Base-by-base conservation (phyloP, 1,284 basidiomycete species). In the Mycosarcoma maydis region DNA sequence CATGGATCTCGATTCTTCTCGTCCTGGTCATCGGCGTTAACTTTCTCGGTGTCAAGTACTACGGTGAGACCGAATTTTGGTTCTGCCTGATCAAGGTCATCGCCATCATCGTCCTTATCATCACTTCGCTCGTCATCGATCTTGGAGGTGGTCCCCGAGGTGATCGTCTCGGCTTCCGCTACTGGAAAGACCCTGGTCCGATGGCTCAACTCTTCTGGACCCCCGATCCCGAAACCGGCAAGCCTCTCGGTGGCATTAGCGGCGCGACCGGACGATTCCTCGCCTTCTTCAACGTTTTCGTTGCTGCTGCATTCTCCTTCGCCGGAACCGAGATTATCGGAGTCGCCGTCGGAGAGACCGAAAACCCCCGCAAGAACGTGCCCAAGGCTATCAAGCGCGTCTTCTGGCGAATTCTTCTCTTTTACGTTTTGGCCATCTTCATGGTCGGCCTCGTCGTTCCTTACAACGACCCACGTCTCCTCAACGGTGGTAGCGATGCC, bases 271-370 rank as follows among this genome's bases (percentile, higher is more conserved):
- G 90, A 3, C 86, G 85, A 10, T 83, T 83, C 71, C 64, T 83
- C 24, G 81, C 73, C 19, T 81, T 82, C 66, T 78, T 70, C 57
- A 58, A 59, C 29, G 55, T 79, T 14, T 76, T 82, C n/a, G 71
- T 82, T n/a, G 71, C 82, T 23, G 90, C 91, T 9, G 90, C 90
- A 3, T 94, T 92, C 85, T 90, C 89, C 13, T 92, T 89, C 83
- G 90, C 32, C 87, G 88, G 36, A 38, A 92, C 91, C 16, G 92
- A 94, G 81, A 90, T 93, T 69, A 90, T 94, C 34, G 92, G 90
- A 33, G 88, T 93, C 81, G 85, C 91, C 53, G 91, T 90, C 30
- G 83, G 88, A 26, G 90, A 92, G 73, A 77, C 76, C 4, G 76
- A 77, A 53, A 83, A 83, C 75, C 84, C 84, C 7, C 73, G 82